Evolutionary conservation across 2,329 filamentous ascomycete species (phyloP), one percentile per base, ranked within the genome.

Genomic region (Aspergillus pseudoterreus): DNA sequence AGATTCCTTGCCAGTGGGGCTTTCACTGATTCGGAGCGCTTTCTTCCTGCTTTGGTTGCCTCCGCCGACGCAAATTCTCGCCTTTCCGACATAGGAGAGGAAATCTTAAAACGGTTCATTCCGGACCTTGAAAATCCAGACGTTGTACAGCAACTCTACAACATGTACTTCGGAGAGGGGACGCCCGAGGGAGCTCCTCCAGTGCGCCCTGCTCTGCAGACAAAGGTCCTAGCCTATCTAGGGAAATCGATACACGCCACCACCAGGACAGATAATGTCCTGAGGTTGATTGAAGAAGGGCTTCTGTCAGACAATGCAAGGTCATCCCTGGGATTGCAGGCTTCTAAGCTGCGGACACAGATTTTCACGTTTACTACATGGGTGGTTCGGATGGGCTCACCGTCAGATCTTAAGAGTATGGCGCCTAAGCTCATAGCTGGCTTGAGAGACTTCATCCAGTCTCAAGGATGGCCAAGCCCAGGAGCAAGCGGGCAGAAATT

Each of bases 281-380:
- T 88, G 52, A 78, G 77, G 4, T 81, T 92, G 5, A 87, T 95
- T 9, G 70, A 85, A 69, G 72, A 85, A 74, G 74, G 88, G 72
- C 73, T 91, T 70, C 65, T 78, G 56, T 74, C 77, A 14, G 63
- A 68, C 45, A 53, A 57, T 43, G 63, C 74, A 59, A 63, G 61
- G 47, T 72, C 70, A 42, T 76, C 78, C 9, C 81, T 79, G 30
- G 84, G 85, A 0, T 77, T 92, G 6, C 91, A 96, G 69, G 84
- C 84, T 2, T 81, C 83, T 1, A 95, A 94, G 67, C 80, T 96
- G 9, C 83, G 91, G 58, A 86, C 84, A 43, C 89, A 92, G 1
- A 79, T 96, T 4, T 94, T 97, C 62, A 83, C 86, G 36, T 95
- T 92, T 61, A 82, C 95, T 50, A 88, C 90, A 47, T 97, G 92